Evolutionary conservation across 495 filamentous ascomycete genomes (phyloP).

Genomic region (Patellaria atrata): DNA sequence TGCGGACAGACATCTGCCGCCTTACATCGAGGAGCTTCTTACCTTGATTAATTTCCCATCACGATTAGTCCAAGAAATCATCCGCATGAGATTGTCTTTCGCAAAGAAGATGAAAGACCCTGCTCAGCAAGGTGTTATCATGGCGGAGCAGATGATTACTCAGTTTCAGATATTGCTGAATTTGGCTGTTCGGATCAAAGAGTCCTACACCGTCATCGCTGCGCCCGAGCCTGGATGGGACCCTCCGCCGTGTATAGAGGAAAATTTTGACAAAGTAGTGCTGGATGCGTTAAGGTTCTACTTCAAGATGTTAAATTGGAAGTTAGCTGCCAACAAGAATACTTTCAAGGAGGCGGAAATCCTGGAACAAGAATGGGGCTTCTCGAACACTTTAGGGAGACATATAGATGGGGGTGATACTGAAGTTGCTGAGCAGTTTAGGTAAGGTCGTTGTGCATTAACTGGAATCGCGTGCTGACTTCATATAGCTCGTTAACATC

Average conservation of each 20-base stretch:
- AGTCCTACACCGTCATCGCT: constrained; percentile 69
- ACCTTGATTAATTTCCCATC: constrained; percentile 95
- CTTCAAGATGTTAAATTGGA: constrained; percentile 94
- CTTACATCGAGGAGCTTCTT: constrained; percentile 91
- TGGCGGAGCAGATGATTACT: constrained; percentile 91
- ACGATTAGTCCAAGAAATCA: constrained; percentile 90
- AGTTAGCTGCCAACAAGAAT: constrained; percentile 92
- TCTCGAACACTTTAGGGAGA: constrained; percentile 79
- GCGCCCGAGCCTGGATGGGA: constrained; percentile 90
- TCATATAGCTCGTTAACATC: constrained; percentile 60
- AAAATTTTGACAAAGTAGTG: constrained; percentile 91
- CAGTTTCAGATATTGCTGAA: constrained; percentile 91
- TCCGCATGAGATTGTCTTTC: constrained; percentile 80
- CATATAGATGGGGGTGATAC: constrained; percentile 85
- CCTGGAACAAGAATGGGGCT: constrained; percentile 92
- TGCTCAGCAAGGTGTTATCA: constrained; percentile 68
- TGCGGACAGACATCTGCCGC: constrained; percentile 79
- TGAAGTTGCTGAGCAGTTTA: constrained; percentile 98
- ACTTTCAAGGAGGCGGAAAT: constrained; percentile 98
- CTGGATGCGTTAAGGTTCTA: constrained; percentile 93
- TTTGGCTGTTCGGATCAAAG: constrained; percentile 82
- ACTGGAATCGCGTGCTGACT: constrained; percentile 14
- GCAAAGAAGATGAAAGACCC: constrained; percentile 88
- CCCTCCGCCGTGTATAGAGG: constrained; percentile 87
- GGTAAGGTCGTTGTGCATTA: constrained; percentile 27